Evolutionary conservation across 805 yeast species (phyloP).

Genomic region (Lipomyces yamanashiensis): DNA sequence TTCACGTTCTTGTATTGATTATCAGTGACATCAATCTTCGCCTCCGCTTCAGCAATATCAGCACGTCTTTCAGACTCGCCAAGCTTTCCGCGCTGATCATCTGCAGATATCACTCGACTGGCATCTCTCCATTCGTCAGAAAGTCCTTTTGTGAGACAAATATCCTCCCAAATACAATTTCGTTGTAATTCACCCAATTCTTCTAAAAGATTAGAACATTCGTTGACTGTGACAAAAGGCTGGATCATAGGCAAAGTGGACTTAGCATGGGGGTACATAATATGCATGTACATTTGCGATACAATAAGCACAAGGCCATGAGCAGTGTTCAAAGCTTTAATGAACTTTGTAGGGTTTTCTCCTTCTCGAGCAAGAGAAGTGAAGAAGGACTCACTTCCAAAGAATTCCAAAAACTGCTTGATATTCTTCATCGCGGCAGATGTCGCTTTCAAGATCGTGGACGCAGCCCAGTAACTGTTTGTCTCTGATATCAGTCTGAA

Average conservation of each 20-base stretch:
- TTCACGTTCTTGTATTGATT: conserved; percentile 35
- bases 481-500: conserved; percentile 24
- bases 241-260: conserved; percentile 34
- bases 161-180: conserved; percentile 42
- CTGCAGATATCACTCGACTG: conserved; percentile 23
- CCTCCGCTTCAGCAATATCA: conserved; percentile 31
- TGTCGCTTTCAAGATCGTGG: conserved; percentile 16
- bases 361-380: conserved; percentile 9
- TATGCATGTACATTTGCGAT: conserved; percentile 31
- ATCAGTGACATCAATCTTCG: conserved; percentile 33
- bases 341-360: conserved; percentile 15
- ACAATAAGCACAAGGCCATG: conserved; percentile 32
- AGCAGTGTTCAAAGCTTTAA: conserved; percentile 25
- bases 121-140: conserved; percentile 37
- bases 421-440: conserved; percentile 17
- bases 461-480: conserved; percentile 14
- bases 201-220: conserved; percentile 28
- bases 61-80: conserved; percentile 21
- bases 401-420: conserved; percentile 22
- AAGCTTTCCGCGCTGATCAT: conserved; percentile 18
- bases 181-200: conserved; percentile 40
- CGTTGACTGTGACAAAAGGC: conserved; percentile 27
- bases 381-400: conserved; percentile 21
- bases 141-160: conserved; percentile 25
- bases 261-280: conserved; percentile 33